Evolutionary conservation across 345 rosid genomes (phyloP), one percentile per base, ranked within the genome.

Genomic region (Melaleuca quinquenervia): DNA sequence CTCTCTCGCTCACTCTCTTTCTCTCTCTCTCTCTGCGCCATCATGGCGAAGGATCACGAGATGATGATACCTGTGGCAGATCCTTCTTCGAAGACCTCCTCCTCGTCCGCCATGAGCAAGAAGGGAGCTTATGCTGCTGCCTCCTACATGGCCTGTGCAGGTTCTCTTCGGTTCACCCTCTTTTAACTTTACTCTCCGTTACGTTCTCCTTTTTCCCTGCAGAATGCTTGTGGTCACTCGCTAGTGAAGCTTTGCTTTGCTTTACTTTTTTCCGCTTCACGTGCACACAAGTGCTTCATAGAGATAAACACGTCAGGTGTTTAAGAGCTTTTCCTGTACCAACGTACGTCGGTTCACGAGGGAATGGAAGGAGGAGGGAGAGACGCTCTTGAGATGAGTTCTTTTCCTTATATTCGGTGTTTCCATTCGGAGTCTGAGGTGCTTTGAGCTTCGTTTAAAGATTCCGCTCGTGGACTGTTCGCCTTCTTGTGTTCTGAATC

Each of bases 71-170:
- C 80, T 5, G 48, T 36, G 80, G 36, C 80, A 26, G 80, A 70
- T 70, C 80, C 80, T 70, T 70, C 80, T 2, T 3, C 26, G 24
- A 70, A 70, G 26, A 70, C 80, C 80, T 70, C 80, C 26, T 70
- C 80, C 22, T 20, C 48, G 48, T 95, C 99, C 88, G 91, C 99
- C 92, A 94, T 96, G 99, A 96, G 99, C 85, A 96, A 89, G 87
- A 88, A 93, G 83, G 99, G 99, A 32, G 97, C 96, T 76, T 90
- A 91, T 83, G 99, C 99, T 60, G 98, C 99, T 83, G 45, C 94
- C 84, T 93, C 95, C 74, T 98, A 98, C 94, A 96, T 98, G 99
- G 82, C 96, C 45, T 98, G 97, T 83, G 98, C 99, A 41, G 99
- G 99, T 98, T 82, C 60, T 20, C 27, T 53, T 74, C 32, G 45